Percentiles rank a stretch among this genome's conserved stretches.
Conservation (phyloP, 768 basidiomycete genomes). For the Calocybe indica region DNA sequence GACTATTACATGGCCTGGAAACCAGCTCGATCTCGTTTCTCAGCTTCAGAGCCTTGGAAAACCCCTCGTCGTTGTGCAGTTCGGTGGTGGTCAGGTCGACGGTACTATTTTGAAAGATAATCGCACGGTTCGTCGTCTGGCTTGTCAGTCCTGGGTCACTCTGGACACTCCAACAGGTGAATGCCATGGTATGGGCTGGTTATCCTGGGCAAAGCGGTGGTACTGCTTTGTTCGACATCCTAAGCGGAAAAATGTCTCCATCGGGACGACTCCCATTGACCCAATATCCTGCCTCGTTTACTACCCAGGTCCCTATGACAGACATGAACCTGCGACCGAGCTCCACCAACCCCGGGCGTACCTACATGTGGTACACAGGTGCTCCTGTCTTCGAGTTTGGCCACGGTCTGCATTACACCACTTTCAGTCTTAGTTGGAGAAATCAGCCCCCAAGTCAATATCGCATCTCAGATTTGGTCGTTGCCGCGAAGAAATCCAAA, state of each 20-base stretch:
- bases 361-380: slow-evolving; percentile 53
- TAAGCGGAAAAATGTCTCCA: slow-evolving; percentile 45
- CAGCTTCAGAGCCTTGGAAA: slow-evolving; percentile 40
- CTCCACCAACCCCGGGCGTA: slow-evolving; percentile 43
- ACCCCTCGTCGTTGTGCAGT: slow-evolving; percentile 47
- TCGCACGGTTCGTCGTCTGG: slow-evolving; percentile 22
- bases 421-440: slow-evolving; percentile 37
- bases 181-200: slow-evolving; percentile 50
- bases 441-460: slow-evolving; percentile 27
- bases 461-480: slow-evolving; percentile 33
- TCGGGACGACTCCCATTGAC: slow-evolving; percentile 52
- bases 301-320: slow-evolving; percentile 46
- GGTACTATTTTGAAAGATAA: slow-evolving; percentile 38
- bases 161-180: slow-evolving; percentile 27
- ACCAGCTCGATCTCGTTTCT: slow-evolving; percentile 43
- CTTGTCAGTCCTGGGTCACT: background rate
- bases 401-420: slow-evolving; percentile 49
- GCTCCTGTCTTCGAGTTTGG: slow-evolving; percentile 49
- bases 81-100: slow-evolving; percentile 55
- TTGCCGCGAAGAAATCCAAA: slow-evolving; percentile 10
- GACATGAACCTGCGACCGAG: slow-evolving; percentile 51
- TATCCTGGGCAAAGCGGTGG: slow-evolving; percentile 55
- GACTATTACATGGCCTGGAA: slow-evolving; percentile 48
- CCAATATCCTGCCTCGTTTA: slow-evolving; percentile 47
- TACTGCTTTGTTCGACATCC: slow-evolving; percentile 44